Evolutionary conservation across 441 rosid genomes (phyloP).

Genomic region (Brassica balearica): DNA sequence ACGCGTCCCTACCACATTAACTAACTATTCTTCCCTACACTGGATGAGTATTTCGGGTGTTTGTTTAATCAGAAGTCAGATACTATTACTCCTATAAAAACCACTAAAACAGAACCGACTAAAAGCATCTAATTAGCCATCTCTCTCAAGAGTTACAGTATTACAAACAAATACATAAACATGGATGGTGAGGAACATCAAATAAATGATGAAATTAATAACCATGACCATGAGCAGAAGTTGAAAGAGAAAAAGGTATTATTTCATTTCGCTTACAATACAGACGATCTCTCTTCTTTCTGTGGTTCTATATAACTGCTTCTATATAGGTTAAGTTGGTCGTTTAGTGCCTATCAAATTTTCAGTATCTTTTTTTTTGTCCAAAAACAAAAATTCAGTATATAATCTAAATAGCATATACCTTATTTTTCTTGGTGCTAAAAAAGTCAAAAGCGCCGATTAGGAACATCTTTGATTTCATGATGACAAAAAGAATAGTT

Average conservation of each 20-base stretch:
- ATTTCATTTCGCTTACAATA: neutral
- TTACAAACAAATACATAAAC: neutral
- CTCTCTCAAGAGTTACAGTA: slow-evolving; percentile 6
- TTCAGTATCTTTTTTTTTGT: neutral
- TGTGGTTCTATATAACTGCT: neutral
- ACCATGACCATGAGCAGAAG: slow-evolving; percentile 26
- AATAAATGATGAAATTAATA: slow-evolving; percentile 16
- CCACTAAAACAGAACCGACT: neutral
- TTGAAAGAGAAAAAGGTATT: slow-evolving; percentile 37
- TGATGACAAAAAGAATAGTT: neutral
- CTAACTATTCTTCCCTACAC: neutral
- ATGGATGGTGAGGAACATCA: slow-evolving; percentile 36
- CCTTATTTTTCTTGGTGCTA: neutral
- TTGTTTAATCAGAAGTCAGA: slow-evolving; percentile 13
- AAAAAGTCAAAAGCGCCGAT: neutral
- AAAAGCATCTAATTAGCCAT: neutral
- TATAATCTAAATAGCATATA: neutral
- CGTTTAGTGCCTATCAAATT: neutral
- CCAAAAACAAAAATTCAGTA: neutral
- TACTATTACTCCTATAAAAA: slow-evolving; percentile 25
- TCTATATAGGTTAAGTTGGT: neutral
- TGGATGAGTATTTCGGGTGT: slow-evolving; percentile 17
- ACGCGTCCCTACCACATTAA: slow-evolving; percentile 37
- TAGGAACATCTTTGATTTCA: neutral
- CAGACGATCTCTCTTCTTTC: neutral